Evolutionary conservation across 805 yeast genomes (phyloP), one percentile per base, ranked within the genome.

Genomic region (Tanozyma kutaoensis): DNA sequence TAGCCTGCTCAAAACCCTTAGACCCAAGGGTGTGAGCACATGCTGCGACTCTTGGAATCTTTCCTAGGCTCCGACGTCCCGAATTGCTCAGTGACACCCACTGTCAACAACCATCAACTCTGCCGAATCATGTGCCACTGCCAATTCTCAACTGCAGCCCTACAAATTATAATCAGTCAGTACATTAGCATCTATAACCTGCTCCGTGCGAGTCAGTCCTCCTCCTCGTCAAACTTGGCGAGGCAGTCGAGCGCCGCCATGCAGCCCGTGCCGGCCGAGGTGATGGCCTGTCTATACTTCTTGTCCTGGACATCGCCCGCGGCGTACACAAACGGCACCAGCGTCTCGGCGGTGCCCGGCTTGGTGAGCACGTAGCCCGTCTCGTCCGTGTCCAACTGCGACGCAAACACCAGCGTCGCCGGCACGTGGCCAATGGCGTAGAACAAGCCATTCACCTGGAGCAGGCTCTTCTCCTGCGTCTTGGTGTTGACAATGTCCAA

Each of bases 211-310:
- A 35, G 35, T 36, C 40, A 35, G 29, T 27, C 42, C 34, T 36
- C 42, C 27, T 39, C 42, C 34, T 39, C 43, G 24, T 39, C 43
- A 20, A 39, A 33, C 34, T 36, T 36, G 23, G 34, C 33, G 20
- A 39, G 35, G 48, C 88, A 82, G 46, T 91, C 97, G 35, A 91
- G 69, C 34, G 94, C 98, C 45, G 98, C 98, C 96, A 86, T 88
- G 69, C 98, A 91, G 37, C 98, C 98, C 37, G 95, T 70, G 49
- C 98, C 98, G n/a, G 98, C 98, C 53, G 96, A 85, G 23, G 98
- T 91, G 50, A 91, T 84, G 32, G 98, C 98, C 66, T 91, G 98
- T 74, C 98, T 82, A 61, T 88, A 91, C 52, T 71, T 72, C 56
- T 82, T 77, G 60, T 91, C 98, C 61, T 91, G 98, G 31, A 91